Base-by-base conservation (phyloP, 768 basidiomycete species). In the Kwoniella pini region DNA sequence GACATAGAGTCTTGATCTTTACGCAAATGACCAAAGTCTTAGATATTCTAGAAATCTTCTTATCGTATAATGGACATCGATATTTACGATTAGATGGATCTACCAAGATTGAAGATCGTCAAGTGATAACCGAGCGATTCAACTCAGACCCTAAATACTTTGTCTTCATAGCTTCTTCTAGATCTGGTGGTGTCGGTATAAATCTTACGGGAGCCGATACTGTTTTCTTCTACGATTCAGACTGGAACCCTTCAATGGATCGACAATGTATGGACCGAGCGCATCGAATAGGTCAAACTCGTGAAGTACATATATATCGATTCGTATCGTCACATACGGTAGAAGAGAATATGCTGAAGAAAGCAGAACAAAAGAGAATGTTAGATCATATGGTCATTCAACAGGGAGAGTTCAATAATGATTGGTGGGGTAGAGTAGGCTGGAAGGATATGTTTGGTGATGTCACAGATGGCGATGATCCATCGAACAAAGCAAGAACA, bases 281-380 rank as follows among this genome's bases (percentile, higher is more conserved):
- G 5, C 79, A 81, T 57, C 71, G 80, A 26, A 78, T 79, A 40
- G 77, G 79, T 11, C 76, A 79, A 56, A 78, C 75, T 26, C 68
- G 80, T 2, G 79, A 79, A 72, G 94, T 98, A 9, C 91, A 96
- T 75, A 94, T 97, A 68, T 96, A 95, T 79, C 88, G 94, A 17
- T 91, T 98, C 74, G 87, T 97, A 27, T 67, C 64, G 2, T 70
- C 73, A 44, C 76, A 69, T 55, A 94, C 94, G 0, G 91, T 98
- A 30, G 94, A 98, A 78, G 94, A 97, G 79, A 91, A 92, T 52
- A 89, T 98, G 85, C 84, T 98, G 30, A 87, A 88, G 63, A 96
- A 95, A 77, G 94, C 94, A n/a, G 94, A 98, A 69, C 94, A 98
- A 80, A 98, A 98, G 79, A 87, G 93, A 51, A 86, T 88, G 9